These are phyloP conservation scores for Colletotrichum truncatum DNA, from an alignment of 2,329 filamentous ascomycete genomes.

Conservation along the genomic window DNA sequence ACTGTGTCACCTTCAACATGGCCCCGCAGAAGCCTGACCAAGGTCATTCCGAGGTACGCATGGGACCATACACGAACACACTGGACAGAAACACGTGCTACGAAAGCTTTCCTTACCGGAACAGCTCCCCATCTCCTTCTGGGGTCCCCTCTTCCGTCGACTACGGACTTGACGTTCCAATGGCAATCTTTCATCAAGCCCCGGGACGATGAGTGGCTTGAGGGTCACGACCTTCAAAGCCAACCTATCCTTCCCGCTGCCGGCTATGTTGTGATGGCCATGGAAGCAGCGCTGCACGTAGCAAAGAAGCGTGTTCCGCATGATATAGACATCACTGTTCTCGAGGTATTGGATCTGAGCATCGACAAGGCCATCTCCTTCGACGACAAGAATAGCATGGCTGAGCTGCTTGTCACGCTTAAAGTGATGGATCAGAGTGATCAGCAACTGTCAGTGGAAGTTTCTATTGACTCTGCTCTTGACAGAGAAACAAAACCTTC, in stretches of 20 bases:
- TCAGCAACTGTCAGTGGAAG: background rate
- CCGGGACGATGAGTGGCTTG: constrained; percentile 43
- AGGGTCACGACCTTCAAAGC: constrained; percentile 44
- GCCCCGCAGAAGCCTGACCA: constrained; percentile 11
- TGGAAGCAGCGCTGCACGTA: constrained; percentile 45
- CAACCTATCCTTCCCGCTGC: constrained; percentile 53
- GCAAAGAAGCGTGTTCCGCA: background rate
- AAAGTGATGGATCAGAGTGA: background rate
- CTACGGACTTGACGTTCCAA: background rate
- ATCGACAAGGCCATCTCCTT: constrained; percentile 16
- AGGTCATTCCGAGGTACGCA: constrained; percentile 46
- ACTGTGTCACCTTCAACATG: background rate
- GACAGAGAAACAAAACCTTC: background rate
- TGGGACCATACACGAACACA: constrained; percentile 48
- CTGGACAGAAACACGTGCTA: constrained; percentile 38
- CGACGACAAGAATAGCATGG: constrained; percentile 3
- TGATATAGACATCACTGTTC: background rate
- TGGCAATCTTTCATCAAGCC: constrained; percentile 32
- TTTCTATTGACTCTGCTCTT: background rate
- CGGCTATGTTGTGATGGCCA: constrained; percentile 52
- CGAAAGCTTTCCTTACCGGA: background rate
- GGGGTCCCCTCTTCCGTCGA: background rate
- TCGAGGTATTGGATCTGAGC: constrained; percentile 6
- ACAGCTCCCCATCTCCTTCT: constrained; percentile 44
- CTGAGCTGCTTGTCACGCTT: background rate